Conservation (phyloP, 768 basidiomycete species). For the Mycena epipterygia region DNA sequence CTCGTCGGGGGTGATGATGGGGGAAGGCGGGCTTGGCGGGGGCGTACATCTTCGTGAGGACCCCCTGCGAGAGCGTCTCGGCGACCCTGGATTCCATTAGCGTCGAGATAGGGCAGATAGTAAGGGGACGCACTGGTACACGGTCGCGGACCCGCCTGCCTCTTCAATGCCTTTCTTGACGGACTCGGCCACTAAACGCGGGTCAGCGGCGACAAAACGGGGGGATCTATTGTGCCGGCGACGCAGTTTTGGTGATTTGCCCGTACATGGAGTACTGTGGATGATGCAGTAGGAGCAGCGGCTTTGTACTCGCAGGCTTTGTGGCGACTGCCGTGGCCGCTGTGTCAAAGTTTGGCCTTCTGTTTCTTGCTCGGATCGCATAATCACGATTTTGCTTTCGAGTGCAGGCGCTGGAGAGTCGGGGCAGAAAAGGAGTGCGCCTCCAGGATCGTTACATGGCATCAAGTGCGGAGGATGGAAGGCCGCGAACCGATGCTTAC, state of each 20-base stretch:
- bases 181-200: constrained; percentile 69
- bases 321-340: background rate
- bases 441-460: background rate
- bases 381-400: background rate
- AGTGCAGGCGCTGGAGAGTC: too few relatives aligned
- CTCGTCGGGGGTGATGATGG: constrained; percentile 67
- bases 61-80: constrained; percentile 82
- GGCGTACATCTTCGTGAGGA: constrained; percentile 78
- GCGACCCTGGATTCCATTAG: constrained; percentile 63
- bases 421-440: background rate
- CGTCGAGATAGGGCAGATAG: background rate
- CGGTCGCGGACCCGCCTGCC: background rate
- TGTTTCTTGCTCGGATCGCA: constrained; percentile 27
- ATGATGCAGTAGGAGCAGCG: background rate
- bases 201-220: constrained; percentile 9
- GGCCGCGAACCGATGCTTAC: background rate
- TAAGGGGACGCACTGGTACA: background rate
- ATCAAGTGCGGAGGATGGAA: background rate
- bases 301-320: background rate
- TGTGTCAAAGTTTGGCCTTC: constrained; percentile 24
- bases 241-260: constrained; percentile 74
- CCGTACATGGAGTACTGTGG: constrained; percentile 83
- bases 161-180: constrained; percentile 60
- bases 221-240: background rate
- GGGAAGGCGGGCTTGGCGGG: constrained; percentile 78